Percentiles rank a stretch among this genome's conserved stretches.
Conservation (phyloP, 228 moss, liverwort and hornwort species). For the Sphagnum fallax region DNA sequence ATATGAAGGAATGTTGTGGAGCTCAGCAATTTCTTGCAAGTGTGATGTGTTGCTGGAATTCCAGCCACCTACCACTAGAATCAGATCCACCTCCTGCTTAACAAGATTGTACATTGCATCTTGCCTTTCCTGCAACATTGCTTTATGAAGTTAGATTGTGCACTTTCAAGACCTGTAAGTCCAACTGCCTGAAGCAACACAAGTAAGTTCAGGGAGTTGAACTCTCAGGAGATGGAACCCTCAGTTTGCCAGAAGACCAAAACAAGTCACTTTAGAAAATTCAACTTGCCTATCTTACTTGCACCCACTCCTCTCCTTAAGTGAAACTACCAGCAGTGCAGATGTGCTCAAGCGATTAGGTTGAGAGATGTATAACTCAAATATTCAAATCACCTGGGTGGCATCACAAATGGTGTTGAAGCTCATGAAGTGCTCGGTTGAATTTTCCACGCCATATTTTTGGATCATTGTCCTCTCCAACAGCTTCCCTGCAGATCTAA, state of each 20-base stretch:
- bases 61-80: slow-evolving; percentile 97
- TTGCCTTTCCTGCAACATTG: slow-evolving; percentile 70
- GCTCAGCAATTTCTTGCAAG: slow-evolving; percentile 93
- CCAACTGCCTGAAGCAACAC: too few relatives aligned
- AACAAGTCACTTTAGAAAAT: too few relatives aligned
- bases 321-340: too few relatives aligned
- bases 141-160: not conserved
- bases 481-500: slow-evolving; percentile 46
- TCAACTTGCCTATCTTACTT: too few relatives aligned
- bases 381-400: slow-evolving; percentile 47
- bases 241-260: too few relatives aligned
- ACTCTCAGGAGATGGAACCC: not conserved
- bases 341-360: too few relatives aligned
- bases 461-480: slow-evolving; percentile 88
- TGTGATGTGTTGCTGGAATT: slow-evolving; percentile 96
- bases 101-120: slow-evolving; percentile 93
- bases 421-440: slow-evolving; percentile 80
- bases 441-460: slow-evolving; percentile 73
- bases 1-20: slow-evolving; percentile 77
- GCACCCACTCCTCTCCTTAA: too few relatives aligned
- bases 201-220: not conserved
- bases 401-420: slow-evolving; percentile 99
- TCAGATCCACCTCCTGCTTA: slow-evolving; percentile 66
- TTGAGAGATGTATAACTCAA: too few relatives aligned
- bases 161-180: too few relatives aligned